Base-by-base conservation (phyloP, 441 rosid genomes). In the Raphanus hybrid region DNA sequence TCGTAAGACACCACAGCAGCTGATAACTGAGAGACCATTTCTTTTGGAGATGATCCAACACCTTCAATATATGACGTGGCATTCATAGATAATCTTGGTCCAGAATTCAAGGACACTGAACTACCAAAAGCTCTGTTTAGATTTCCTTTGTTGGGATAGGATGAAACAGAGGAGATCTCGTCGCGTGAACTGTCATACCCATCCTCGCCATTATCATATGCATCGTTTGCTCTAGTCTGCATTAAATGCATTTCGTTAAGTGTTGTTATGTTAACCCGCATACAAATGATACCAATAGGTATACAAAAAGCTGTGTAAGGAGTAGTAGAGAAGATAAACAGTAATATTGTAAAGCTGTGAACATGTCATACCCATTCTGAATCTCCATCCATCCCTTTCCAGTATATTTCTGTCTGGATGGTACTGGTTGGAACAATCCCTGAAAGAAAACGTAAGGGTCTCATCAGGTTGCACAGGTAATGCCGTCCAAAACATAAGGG, bases 371-470 rank as follows among this genome's bases (percentile, higher is more conserved):
- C 99, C 99, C 98, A 95, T 83, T 93, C 99, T 50, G 98, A 90
- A 63, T 93, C 99, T 74, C 97, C 98, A 87, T 89, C 98, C 89
- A 86, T 86, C 84, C 84, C 97, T 89, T 89, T 95, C 97, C 99
- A 91, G 73, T 86, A 87, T 75, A 91, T 70, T 81, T 93, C 97
- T 80, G 86, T 76, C 73, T 86, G 95, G 78, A 89, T 77, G 70
- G 95, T 84, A 75, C 85, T 73, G 57, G 81, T 70, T 72, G 98
- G 99, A 83, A 93, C 95, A 75, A 90, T 92, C 45, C 94, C 99
- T 91, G 85, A 79, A 75, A 78, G 74, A 70, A 84, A 71, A 66
- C 23, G 63, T 12, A 66, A 66, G 52, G 61, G 41, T 35, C 70
- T 16, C 48, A 64, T 79, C 69, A 71, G 63, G 27, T 68, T 67